Evolutionary conservation across 2,329 filamentous ascomycete species (phyloP).

Genomic region (Diplodia seriata): DNA sequence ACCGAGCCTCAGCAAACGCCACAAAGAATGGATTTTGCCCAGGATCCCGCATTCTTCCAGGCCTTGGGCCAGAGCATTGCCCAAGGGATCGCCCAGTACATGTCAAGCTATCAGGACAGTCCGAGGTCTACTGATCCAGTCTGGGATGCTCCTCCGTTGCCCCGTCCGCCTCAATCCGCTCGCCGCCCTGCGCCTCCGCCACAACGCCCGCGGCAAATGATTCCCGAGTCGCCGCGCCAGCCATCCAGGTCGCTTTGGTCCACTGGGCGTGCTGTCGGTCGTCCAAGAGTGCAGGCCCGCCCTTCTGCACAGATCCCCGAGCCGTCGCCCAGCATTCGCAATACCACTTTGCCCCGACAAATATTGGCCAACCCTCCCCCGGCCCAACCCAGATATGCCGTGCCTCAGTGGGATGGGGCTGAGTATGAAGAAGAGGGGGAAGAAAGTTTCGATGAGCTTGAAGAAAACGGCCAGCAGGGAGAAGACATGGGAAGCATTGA

Average conservation of each 20-base stretch:
- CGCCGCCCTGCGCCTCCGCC: background rate
- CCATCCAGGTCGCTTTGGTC: conserved; percentile 4
- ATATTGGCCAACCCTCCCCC: background rate
- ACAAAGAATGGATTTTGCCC: conserved; percentile 12
- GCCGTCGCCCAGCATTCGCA: conserved; percentile 4
- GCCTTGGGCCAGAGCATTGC: conserved; percentile 46
- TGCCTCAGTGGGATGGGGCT: background rate
- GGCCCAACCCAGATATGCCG: background rate
- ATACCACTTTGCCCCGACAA: background rate
- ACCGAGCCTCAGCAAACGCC: background rate
- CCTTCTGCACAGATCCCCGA: background rate
- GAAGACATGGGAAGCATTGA: background rate
- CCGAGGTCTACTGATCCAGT: conserved; percentile 6
- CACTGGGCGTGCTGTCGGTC: background rate
- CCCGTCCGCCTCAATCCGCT: background rate
- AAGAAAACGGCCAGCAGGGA: conserved; percentile 35
- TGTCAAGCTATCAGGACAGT: conserved; percentile 30
- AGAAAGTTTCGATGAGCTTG: conserved; percentile 29
- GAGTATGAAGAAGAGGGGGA: background rate
- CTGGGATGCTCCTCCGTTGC: conserved; percentile 26
- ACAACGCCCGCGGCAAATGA: background rate
- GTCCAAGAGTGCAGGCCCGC: background rate
- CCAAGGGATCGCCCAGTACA: conserved; percentile 43
- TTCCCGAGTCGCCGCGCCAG: conserved; percentile 16
- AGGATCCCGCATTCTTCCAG: conserved; percentile 37